Evolutionary conservation across 129 eudicot species (phyloP).

Genomic region (Oenanthe sinensis): DNA sequence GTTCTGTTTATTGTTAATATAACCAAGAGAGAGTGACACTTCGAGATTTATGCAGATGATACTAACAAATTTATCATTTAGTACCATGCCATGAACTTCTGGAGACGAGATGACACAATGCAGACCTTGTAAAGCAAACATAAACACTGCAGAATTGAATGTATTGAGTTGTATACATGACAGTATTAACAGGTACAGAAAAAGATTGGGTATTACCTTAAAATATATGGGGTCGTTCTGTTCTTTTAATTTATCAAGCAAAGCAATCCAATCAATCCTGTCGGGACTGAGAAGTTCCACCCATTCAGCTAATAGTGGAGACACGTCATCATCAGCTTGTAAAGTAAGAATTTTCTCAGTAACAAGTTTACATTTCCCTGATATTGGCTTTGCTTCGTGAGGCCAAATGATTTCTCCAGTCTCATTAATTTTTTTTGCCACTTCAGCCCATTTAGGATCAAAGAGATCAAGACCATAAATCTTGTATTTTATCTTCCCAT

Average conservation of each 20-base stretch:
- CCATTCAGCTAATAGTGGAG: conserved; percentile 71
- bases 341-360: conserved; percentile 53
- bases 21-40: not conserved
- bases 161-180: not conserved
- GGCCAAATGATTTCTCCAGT: conserved; percentile 43
- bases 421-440: conserved; percentile 64
- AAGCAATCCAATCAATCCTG: conserved; percentile 66
- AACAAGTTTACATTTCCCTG: conserved; percentile 67
- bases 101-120: not conserved
- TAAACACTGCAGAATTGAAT: not conserved
- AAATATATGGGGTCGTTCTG: conserved; percentile 33
- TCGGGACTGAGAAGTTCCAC: conserved; percentile 58
- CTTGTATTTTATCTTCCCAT: conserved; percentile 74
- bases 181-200: not conserved
- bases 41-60: not conserved
- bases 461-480: conserved; percentile 94
- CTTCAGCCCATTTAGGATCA: conserved; percentile 66
- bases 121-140: not conserved
- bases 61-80: not conserved
- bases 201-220: conserved; percentile 41
- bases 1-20: not conserved
- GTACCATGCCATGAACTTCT: not conserved
- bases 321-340: conserved; percentile 50
- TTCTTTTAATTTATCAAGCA: conserved; percentile 58
- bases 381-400: conserved; percentile 63